Conservation (phyloP, 164 flowering plant species). For the Sedum album region DNA sequence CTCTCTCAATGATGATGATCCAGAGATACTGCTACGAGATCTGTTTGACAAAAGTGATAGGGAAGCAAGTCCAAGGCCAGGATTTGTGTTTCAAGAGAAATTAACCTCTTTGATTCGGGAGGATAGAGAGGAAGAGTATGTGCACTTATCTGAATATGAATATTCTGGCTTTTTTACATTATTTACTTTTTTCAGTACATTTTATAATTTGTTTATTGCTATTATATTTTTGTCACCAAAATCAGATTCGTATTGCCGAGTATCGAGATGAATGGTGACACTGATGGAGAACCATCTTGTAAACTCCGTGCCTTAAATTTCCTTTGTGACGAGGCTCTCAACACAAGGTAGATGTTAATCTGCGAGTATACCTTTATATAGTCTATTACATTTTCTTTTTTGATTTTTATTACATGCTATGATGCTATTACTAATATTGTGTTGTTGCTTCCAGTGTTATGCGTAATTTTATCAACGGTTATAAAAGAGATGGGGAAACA, state of each 20-base stretch:
- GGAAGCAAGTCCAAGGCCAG: constrained; percentile 5
- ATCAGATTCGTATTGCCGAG: constrained; percentile 11
- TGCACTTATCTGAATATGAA: not conserved
- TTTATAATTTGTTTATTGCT: not conserved
- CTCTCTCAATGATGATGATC: constrained; percentile 13
- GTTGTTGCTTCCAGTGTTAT: constrained; percentile 2
- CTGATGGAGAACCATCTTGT: constrained; percentile 8
- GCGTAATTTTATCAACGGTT: not conserved
- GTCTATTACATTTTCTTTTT: not conserved
- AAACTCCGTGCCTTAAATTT: constrained; percentile 20
- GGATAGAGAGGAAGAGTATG: constrained; percentile 14
- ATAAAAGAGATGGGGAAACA: not conserved
- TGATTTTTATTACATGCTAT: not conserved
- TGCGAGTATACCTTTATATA: not conserved
- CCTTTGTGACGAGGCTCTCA: constrained; percentile 24
- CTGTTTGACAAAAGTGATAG: constrained; percentile 9
- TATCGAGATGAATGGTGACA: constrained; percentile 4
- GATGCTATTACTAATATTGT: not conserved
- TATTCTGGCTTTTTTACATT: not conserved
- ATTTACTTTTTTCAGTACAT: not conserved
- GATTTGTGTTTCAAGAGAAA: constrained; percentile 13
- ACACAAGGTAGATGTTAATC: constrained; percentile 13
- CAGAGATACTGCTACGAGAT: constrained; percentile 18
- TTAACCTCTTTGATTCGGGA: constrained; percentile 14
- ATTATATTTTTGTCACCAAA: not conserved